Percentiles rank a stretch among this genome's conserved stretches.
phyloP scores from a whole-genome alignment of 495 filamentous ascomycete genomes.

The Symbiotaphrina buchneri region DNA sequence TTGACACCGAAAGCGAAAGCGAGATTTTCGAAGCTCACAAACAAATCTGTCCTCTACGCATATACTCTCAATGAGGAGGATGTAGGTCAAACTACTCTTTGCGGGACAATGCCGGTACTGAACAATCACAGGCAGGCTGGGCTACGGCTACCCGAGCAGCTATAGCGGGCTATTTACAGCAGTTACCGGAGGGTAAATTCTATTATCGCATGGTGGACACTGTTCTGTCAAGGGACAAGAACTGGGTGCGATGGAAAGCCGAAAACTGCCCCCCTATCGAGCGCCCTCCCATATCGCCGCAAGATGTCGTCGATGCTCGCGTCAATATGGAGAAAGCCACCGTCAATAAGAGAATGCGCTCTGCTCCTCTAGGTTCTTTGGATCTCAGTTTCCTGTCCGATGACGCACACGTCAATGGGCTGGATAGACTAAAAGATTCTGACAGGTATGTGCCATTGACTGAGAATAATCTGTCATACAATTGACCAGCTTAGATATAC shows the following conservation, averaged over 20 bases:
- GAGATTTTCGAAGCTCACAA: constrained; percentile 46
- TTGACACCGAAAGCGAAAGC: constrained; percentile 65
- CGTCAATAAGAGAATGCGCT: constrained; percentile 38
- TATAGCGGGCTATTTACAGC: constrained; percentile 60
- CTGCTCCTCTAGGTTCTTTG: constrained; percentile 44
- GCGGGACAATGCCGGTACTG: constrained; percentile 8
- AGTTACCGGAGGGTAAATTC: constrained; percentile 62
- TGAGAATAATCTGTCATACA: constrained; percentile 7
- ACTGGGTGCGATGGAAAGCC: constrained; percentile 96
- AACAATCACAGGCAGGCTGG: constrained; percentile 39
- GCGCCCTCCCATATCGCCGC: constrained; percentile 37
- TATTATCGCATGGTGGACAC: constrained; percentile 95
- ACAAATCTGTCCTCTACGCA: constrained; percentile 71
- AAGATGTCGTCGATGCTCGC: constrained; percentile 42
- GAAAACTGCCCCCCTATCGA: constrained; percentile 80
- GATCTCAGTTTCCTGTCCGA: constrained; percentile 59
- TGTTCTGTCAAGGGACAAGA: constrained; percentile 82
- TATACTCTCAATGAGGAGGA: constrained; percentile 64
- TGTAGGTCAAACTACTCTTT: constrained; percentile 30
- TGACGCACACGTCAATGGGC: constrained; percentile 22
- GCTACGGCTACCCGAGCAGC: constrained; percentile 40
- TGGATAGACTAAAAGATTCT: constrained; percentile 34
- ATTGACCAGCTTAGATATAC: constrained; percentile 16
- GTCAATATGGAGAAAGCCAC: constrained; percentile 36
- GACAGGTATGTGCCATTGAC: constrained; percentile 19